These are phyloP conservation scores for Exophiala phaeomuriformis DNA, from an alignment of 2,329 filamentous ascomycete species.

Conservation along the genomic window DNA sequence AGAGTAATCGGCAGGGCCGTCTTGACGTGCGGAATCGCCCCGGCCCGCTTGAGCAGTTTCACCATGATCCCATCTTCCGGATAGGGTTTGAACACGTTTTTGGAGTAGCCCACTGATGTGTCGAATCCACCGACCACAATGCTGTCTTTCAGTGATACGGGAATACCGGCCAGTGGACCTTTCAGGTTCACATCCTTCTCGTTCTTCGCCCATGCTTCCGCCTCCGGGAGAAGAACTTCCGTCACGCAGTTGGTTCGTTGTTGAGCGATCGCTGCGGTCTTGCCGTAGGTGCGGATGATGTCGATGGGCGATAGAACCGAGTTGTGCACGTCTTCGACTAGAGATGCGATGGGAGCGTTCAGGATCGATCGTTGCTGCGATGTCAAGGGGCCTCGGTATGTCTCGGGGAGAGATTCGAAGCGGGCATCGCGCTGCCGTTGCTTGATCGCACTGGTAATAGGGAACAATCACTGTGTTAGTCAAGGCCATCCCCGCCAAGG, in stretches of 20 bases:
- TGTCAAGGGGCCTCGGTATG: slow-evolving; percentile 61
- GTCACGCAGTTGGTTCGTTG: slow-evolving; percentile 83
- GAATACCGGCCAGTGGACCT: slow-evolving; percentile 79
- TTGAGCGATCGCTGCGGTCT: slow-evolving; percentile 76
- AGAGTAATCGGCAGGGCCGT: slow-evolving; percentile 83
- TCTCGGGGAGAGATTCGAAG: slow-evolving; percentile 57
- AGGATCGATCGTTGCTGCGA: slow-evolving; percentile 60
- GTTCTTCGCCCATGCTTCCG: slow-evolving; percentile 62
- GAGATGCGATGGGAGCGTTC: slow-evolving; percentile 64
- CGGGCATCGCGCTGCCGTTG: slow-evolving; percentile 65
- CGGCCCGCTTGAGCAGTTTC: slow-evolving; percentile 71
- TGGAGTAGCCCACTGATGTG: slow-evolving; percentile 70
- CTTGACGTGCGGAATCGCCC: slow-evolving; percentile 86
- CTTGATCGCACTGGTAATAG: slow-evolving; percentile 60
- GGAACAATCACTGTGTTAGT: neutral
- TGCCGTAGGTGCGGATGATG: slow-evolving; percentile 78
- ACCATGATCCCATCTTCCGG: slow-evolving; percentile 64
- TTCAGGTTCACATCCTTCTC: slow-evolving; percentile 59
- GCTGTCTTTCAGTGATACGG: slow-evolving; percentile 72
- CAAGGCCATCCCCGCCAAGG: neutral
- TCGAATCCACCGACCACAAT: slow-evolving; percentile 79
- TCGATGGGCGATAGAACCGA: slow-evolving; percentile 58
- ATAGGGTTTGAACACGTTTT: slow-evolving; percentile 60
- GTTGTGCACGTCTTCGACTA: slow-evolving; percentile 72
- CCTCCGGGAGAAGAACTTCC: slow-evolving; percentile 71